Base-by-base conservation (phyloP, 2,329 filamentous ascomycete species). In the Diaporthe citriasiana region DNA sequence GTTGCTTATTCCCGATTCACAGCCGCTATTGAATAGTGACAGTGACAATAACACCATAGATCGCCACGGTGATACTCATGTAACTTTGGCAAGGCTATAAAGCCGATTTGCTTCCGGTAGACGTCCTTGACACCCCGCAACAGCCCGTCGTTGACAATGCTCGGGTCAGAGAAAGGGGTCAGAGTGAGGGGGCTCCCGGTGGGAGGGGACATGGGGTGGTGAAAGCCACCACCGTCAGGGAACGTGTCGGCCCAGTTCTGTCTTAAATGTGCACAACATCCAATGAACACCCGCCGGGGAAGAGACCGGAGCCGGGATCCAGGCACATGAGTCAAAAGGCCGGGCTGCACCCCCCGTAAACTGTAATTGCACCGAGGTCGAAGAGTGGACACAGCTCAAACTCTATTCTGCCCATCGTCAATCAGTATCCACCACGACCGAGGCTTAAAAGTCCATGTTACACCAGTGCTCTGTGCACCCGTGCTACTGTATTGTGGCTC, bases 71-170 rank as follows among this genome's bases (percentile, higher is more conserved):
- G 22, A 53, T 47, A 68, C 45, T 9, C 63, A 22, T 53, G 63
- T 38, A 27, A 68, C 63, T 40, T 27, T 68, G 45, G n/a, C 33
- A 25, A 53, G 63, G n/a, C 63, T 27, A 40, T 68, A 22, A 40
- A 53, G 63, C 63, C 63, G 63, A 68, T 68, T 68, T 68, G 63
- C 63, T 68, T 68, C 63, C 63, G 63, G 63, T 40, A 27, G 30
- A 25, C 40, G 8, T 68, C 63, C 22, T 22, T 40, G 47, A 53
- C 8, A 5, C 63, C 47, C 45, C 63, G 63, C 47, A 51, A 45
- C 12, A 27, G n/a, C 33, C 33, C 33, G 33, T 27, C 63, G 4
- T n/a, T 51, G 47, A 51, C 4, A 51, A 50, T 51, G 45, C n/a
- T 51, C 10, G 47, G 10, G 47, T 4, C 22, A 10, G 17, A 8